These are phyloP conservation scores for Pestalotiopsis sp. DNA, from an alignment of 2,329 filamentous ascomycete genomes.

Conservation along the genomic window DNA sequence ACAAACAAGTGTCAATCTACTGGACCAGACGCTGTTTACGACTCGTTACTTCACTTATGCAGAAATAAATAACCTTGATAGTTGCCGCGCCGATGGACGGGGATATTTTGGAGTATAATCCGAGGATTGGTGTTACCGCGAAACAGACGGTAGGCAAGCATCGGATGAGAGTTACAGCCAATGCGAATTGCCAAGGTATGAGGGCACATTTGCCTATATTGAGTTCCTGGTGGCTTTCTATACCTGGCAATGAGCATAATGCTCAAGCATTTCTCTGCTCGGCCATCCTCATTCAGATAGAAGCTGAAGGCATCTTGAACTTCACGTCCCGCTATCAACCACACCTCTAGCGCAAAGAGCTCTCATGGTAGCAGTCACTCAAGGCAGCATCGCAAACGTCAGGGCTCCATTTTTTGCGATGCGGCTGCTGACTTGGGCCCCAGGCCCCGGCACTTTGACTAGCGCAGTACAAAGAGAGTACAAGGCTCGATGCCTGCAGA, in stretches of 20 bases:
- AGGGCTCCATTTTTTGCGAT: not conserved
- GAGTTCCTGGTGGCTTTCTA: no score
- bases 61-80: not conserved
- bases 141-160: no score
- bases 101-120: not conserved
- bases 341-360: not conserved
- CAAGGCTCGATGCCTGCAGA: not conserved
- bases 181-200: not conserved
- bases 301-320: no score
- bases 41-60: not conserved
- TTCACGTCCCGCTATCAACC: not conserved
- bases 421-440: slow-evolving; percentile 5
- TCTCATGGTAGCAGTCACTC: not conserved
- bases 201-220: no score
- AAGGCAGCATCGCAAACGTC: slow-evolving; percentile 10
- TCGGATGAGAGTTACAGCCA: not conserved
- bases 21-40: not conserved
- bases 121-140: no score
- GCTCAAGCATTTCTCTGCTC: no score
- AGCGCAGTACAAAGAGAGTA: not conserved
- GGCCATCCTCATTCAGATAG: no score
- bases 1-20: no score
- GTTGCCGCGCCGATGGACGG: not conserved
- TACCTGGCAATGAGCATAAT: no score
- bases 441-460: not conserved